Evolutionary conservation across 2,329 filamentous ascomycete genomes (phyloP).

Genomic region (Calonectria naviculata): DNA sequence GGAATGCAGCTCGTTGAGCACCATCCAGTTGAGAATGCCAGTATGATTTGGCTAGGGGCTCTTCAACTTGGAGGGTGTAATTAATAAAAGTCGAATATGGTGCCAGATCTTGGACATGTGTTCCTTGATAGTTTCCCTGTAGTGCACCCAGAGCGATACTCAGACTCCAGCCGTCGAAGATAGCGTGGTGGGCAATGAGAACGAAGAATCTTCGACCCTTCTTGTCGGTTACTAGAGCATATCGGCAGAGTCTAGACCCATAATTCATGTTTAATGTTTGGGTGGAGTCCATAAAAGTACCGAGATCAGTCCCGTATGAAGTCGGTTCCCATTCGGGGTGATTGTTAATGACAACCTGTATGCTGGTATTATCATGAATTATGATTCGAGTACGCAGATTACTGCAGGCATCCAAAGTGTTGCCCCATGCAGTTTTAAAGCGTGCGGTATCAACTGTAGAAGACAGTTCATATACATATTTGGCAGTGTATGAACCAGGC

Average conservation of each 20-base stretch:
- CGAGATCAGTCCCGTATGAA: not conserved
- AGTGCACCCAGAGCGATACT: not conserved
- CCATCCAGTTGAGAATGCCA: not conserved
- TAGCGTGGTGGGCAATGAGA: not conserved
- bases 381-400: constrained; percentile 1
- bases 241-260: not conserved
- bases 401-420: not conserved
- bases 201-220: not conserved
- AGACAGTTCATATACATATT: not conserved
- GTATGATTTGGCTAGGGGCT: not conserved
- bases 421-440: not conserved
- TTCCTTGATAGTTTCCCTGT: not conserved
- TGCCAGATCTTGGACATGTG: not conserved
- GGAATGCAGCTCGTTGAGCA: constrained; percentile 49
- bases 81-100: constrained; percentile 3
- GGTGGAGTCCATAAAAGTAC: not conserved
- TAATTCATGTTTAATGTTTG: not conserved
- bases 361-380: not conserved
- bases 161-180: constrained; percentile 1
- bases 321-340: not conserved
- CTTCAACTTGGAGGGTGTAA: not conserved
- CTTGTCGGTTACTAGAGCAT: not conserved
- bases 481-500: constrained; percentile 18
- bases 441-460: not conserved
- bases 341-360: not conserved